These are phyloP conservation scores for Phytophthora melonis DNA, from an alignment of 352 stramenopile genomes.

Conservation along the genomic window DNA sequence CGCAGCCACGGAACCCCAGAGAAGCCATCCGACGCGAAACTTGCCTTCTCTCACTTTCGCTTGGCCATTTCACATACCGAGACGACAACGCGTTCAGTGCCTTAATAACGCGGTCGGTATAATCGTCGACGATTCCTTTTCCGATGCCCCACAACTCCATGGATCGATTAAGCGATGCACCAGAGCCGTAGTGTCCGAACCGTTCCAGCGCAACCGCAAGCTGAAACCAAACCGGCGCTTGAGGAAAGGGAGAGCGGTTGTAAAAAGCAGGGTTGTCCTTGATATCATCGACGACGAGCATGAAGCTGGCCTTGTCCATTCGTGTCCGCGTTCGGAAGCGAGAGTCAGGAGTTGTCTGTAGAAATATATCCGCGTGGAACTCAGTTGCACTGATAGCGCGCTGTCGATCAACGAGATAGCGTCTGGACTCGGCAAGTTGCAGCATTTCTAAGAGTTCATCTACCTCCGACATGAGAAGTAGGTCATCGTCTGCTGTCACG, in stretches of 20 bases:
- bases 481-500: not conserved
- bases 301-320: not conserved
- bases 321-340: not conserved
- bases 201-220: slow-evolving; percentile 9
- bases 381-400: not conserved
- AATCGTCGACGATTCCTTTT: too few species aligned
- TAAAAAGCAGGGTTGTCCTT: not conserved
- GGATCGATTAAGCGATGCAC: slow-evolving; percentile 1
- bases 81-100: too few species aligned
- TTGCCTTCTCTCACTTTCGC: too few species aligned
- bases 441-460: not conserved
- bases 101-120: too few species aligned
- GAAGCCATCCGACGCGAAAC: too few species aligned
- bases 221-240: slow-evolving; percentile 18
- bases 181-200: slow-evolving; percentile 11
- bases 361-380: not conserved
- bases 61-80: too few species aligned
- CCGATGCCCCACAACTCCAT: not conserved
- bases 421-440: not conserved
- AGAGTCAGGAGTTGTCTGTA: not conserved
- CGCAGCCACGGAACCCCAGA: too few species aligned
- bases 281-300: not conserved
- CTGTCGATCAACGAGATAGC: not conserved
- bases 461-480: not conserved
- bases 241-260: not conserved